These are phyloP conservation scores for Eutrema japonicum DNA, from an alignment of 345 rosid genomes.

Conservation along the genomic window DNA sequence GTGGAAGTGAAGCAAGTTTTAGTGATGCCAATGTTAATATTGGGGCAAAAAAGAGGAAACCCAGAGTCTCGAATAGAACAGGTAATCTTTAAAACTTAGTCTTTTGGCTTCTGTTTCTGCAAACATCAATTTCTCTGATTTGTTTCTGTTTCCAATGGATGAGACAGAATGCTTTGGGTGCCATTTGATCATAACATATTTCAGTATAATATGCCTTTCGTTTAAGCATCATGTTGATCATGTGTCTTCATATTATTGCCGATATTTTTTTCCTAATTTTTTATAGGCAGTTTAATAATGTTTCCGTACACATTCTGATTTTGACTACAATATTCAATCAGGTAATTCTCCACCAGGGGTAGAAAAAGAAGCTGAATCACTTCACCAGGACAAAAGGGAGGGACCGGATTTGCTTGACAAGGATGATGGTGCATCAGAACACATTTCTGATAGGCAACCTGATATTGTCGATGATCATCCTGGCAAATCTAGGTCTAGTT, in stretches of 20 bases:
- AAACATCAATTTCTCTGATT: conserved; percentile 6
- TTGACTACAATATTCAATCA: conserved; percentile 46
- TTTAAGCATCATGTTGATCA: not conserved
- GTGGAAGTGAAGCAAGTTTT: conserved; percentile 53
- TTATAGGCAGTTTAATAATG: not conserved
- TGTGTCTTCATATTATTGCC: too few relatives aligned
- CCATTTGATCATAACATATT: conserved; percentile 16
- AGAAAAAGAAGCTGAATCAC: conserved; percentile 57
- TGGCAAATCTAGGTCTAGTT: conserved; percentile 85
- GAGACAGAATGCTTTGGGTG: not conserved
- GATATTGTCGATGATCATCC: conserved; percentile 82
- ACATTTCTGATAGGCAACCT: conserved; percentile 73
- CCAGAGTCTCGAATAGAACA: conserved; percentile 50
- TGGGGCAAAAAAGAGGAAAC: conserved; percentile 52
- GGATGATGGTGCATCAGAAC: conserved; percentile 56
- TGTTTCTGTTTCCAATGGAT: conserved; percentile 8
- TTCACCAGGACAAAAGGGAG: conserved; percentile 48
- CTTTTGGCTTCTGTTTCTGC: conserved; percentile 11
- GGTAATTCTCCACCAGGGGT: conserved; percentile 42
- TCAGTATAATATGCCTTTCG: not conserved
- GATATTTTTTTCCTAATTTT: not conserved
- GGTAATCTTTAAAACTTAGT: conserved; percentile 49
- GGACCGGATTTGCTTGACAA: conserved; percentile 51
- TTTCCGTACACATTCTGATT: not conserved
- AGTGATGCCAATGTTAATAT: conserved; percentile 55